A percentile compares a stretch with the other conserved stretches of the same genome.
phyloP scores from a whole-genome alignment of 73 alveolate genomes.

The Urostyla sp. region DNA sequence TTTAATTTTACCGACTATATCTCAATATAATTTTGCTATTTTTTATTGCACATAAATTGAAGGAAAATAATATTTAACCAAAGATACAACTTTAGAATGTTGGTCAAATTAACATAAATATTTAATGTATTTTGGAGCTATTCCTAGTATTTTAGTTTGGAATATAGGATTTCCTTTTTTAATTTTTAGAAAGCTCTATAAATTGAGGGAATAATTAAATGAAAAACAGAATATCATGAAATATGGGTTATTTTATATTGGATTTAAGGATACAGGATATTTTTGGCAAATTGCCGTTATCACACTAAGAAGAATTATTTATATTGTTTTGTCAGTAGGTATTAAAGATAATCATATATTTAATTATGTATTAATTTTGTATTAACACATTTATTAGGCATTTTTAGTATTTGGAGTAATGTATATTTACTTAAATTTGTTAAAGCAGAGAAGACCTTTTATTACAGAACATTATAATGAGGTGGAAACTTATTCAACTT shows the following conservation, averaged over 20 bases:
- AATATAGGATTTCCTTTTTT: slow-evolving; percentile 4
- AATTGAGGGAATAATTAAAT: neutral
- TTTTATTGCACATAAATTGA: neutral
- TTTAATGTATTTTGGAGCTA: neutral
- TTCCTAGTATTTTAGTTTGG: slow-evolving; percentile 7
- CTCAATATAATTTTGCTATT: slow-evolving; percentile 5
- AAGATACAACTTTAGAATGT: neutral
- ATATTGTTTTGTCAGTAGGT: neutral
- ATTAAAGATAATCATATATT: neutral
- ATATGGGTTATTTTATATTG: slow-evolving; percentile 11
- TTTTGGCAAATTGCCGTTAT: slow-evolving; percentile 16
- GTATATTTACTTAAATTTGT: neutral
- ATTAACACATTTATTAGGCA: neutral
- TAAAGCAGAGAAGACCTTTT: neutral
- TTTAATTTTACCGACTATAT: neutral
- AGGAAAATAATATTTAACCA: neutral
- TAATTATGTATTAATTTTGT: neutral
- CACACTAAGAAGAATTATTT: slow-evolving; percentile 4
- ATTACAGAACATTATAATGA: neutral
- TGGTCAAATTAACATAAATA: neutral
- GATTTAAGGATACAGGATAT: neutral
- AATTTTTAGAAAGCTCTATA: neutral
- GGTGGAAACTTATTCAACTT: neutral
- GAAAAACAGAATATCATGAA: neutral
- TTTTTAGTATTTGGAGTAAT: neutral